Evolutionary conservation across 768 basidiomycete species (phyloP), one percentile per base, ranked within the genome.

Genomic region (Termitomyces bulborhizus): DNA sequence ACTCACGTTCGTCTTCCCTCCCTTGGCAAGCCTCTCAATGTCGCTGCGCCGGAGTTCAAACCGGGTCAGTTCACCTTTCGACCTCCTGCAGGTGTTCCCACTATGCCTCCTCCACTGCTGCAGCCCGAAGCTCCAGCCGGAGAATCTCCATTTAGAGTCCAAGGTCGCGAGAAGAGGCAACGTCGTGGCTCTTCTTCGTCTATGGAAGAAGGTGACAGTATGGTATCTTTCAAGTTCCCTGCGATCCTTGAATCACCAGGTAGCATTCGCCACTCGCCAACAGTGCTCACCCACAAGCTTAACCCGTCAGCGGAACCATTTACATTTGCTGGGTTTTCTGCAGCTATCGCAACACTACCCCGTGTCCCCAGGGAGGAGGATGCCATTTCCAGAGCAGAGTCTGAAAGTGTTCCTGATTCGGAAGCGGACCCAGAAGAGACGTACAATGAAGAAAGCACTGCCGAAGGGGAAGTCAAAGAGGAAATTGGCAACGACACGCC

Each of bases 141-240:
- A 26, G 63, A 73, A 11, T 71, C 74, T 21, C 76, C 76, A 4
- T 76, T 73, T 61, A 75, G 69, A 57, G 72, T 73, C 3, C 89
- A 93, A 69, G 91, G 91, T 16, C 76, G 90, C 53, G 90, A 93
- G 70, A 93, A 93, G 69, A 77, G 90, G 57, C 85, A 82, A 57
- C 79, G 88, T 13, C 76, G 82, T 44, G 78, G 73, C 27, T 82
- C 85, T 4, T 69, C 65, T 32, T 65, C 64, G 9, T 73, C 73
- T 12, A 53, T 75, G 21, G 76, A 74, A 47, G 85, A 82, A 63
- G 84, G 79, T 27, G 82, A 84, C 57, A 83, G 78, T 26, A 85
- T 92, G 82, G 62, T 77, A 6, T 85, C 88, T 4, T 92, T 90
- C 78, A 83, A 80, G 64, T 92, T 91, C 79, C 90, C 89, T 13